Conservation (phyloP, 2,329 filamentous ascomycete genomes). For the Capronia epimyces region DNA sequence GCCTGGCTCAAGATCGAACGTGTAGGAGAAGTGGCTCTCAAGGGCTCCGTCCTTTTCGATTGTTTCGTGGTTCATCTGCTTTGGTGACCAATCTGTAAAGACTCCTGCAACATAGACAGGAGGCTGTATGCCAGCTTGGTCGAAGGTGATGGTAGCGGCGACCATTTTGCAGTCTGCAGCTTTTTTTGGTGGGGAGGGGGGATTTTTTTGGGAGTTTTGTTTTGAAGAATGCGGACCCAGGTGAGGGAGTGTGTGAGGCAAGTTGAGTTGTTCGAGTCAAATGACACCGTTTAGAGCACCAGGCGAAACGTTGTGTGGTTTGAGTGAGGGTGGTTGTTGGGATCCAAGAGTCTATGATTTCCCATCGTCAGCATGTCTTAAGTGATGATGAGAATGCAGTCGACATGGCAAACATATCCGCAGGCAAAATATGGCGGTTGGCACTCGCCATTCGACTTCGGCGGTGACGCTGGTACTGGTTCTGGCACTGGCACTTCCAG, state of each 20-base stretch:
- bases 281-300: not conserved
- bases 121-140: slow-evolving; percentile 54
- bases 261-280: not conserved
- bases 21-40: slow-evolving; percentile 54
- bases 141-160: slow-evolving; percentile 56
- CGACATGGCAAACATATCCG: not conserved
- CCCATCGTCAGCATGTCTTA: not conserved
- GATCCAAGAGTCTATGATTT: slow-evolving; percentile 1
- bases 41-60: slow-evolving; percentile 43
- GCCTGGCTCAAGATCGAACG: slow-evolving; percentile 51
- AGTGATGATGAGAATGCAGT: not conserved
- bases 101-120: slow-evolving; percentile 67
- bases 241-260: not conserved
- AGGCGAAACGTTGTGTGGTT: not conserved
- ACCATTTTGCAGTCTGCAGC: slow-evolving; percentile 31
- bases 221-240: not conserved
- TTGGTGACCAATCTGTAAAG: slow-evolving; percentile 62
- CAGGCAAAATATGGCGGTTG: not conserved
- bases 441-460: too few species aligned
- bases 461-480: too few species aligned
- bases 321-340: not conserved
- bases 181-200: not conserved
- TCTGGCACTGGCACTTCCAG: too few species aligned
- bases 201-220: not conserved
- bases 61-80: slow-evolving; percentile 57